Conservation (phyloP, 345 rosid genomes). For the Limnanthes douglasii region DNA sequence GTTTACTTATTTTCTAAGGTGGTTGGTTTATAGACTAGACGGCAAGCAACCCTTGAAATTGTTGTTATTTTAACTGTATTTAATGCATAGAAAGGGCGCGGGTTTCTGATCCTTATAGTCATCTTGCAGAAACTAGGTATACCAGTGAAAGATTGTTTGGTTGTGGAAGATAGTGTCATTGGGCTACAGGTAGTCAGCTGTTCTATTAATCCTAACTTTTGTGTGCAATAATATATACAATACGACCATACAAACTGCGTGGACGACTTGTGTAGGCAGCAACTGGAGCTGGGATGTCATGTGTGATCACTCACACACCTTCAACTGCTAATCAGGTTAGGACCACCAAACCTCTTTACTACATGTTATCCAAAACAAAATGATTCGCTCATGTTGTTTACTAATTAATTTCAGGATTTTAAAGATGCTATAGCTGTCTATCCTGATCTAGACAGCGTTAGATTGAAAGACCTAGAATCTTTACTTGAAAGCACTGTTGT, state of each 20-base stretch:
- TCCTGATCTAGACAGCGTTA: slow-evolving; percentile 66
- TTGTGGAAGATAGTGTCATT: slow-evolving; percentile 92
- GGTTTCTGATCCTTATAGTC: slow-evolving; percentile 1
- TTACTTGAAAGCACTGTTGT: slow-evolving; percentile 30
- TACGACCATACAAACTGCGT: too few species aligned
- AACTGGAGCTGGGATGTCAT: slow-evolving; percentile 77
- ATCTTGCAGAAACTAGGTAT: slow-evolving; percentile 57
- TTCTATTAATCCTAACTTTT: too few species aligned
- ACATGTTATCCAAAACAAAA: not conserved
- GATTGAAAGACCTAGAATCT: slow-evolving; percentile 50
- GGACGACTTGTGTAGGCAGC: slow-evolving; percentile 76
- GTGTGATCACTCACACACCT: slow-evolving; percentile 65
- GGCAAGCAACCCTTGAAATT: too few species aligned
- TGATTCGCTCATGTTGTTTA: slow-evolving; percentile 3
- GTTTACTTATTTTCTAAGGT: too few species aligned
- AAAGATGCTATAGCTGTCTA: slow-evolving; percentile 58
- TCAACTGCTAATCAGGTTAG: slow-evolving; percentile 86
- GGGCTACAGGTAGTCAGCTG: slow-evolving; percentile 62
- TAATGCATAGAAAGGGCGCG: too few species aligned
- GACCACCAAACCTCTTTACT: not conserved
- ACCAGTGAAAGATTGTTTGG: slow-evolving; percentile 63
- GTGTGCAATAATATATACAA: too few species aligned
- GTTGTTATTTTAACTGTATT: too few species aligned
- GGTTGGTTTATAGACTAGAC: too few species aligned
- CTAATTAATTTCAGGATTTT: slow-evolving; percentile 43